Conservation (phyloP, 257 asterid species). For the Ballota nigra region DNA sequence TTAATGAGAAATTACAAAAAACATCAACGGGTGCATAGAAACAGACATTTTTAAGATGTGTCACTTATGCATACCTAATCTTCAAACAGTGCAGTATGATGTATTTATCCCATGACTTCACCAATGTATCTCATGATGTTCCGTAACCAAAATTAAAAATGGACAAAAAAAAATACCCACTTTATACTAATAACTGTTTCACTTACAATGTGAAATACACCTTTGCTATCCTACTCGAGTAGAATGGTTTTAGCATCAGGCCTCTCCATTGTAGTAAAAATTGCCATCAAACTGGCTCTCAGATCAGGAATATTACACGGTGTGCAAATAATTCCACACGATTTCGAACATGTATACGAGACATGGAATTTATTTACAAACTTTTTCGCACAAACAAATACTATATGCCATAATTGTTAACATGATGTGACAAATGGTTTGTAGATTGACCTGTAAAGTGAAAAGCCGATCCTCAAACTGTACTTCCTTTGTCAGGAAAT, state of each 20-base stretch:
- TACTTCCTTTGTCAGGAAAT: conserved; percentile 97
- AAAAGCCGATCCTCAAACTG: conserved; percentile 94
- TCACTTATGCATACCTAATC: not conserved
- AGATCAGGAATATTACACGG: not conserved
- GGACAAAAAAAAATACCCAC: not conserved
- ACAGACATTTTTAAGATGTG: not conserved
- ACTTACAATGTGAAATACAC: not conserved
- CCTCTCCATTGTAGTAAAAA: not conserved
- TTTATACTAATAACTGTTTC: not conserved
- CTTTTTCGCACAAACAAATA: not conserved
- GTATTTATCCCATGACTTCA: not conserved
- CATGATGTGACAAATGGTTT: not conserved
- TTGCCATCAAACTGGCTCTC: not conserved
- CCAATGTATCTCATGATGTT: not conserved
- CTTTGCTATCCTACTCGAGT: not conserved
- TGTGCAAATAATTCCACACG: not conserved
- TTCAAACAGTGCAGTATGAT: not conserved
- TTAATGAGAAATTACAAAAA: not conserved
- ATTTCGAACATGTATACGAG: not conserved
- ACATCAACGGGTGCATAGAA: not conserved
- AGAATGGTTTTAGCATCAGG: not conserved
- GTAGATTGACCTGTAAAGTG: conserved; percentile 76
- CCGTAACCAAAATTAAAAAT: not conserved
- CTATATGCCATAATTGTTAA: not conserved
- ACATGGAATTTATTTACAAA: not conserved